phyloP scores from a whole-genome alignment of 2,329 filamentous ascomycete genomes.

The Aureobasidium lini region DNA sequence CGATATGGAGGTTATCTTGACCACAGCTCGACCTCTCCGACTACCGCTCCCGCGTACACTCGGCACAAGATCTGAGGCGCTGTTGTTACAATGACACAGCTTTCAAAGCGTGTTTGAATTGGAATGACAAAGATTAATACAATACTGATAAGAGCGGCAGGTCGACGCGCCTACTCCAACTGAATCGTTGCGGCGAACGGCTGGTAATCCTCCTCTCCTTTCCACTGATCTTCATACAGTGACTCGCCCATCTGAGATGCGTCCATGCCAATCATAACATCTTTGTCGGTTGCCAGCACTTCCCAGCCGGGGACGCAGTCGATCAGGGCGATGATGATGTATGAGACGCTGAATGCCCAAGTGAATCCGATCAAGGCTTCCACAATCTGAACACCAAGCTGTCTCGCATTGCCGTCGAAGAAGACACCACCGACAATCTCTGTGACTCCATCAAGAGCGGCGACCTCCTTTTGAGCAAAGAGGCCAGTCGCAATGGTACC shows the following conservation, averaged over 20 bases:
- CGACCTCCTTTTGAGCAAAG: slow-evolving; percentile 45
- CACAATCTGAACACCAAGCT: slow-evolving; percentile 44
- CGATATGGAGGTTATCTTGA: not conserved
- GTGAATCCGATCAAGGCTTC: slow-evolving; percentile 45
- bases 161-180: not conserved
- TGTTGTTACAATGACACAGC: no score
- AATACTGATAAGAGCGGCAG: not conserved
- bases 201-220: slow-evolving; percentile 29
- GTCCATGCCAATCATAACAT: slow-evolving; percentile 43
- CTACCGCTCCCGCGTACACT: not conserved
- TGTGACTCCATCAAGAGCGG: slow-evolving; percentile 45
- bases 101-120: no score
- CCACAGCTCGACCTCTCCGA: not conserved
- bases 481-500: slow-evolving; percentile 46
- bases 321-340: slow-evolving; percentile 42
- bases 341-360: slow-evolving; percentile 45
- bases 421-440: slow-evolving; percentile 45
- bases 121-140: not conserved
- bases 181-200: slow-evolving; percentile 19
- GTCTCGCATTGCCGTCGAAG: slow-evolving; percentile 45
- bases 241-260: slow-evolving; percentile 45
- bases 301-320: slow-evolving; percentile 48
- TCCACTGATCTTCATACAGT: slow-evolving; percentile 34
- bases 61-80: not conserved
- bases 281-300: slow-evolving; percentile 45